Conservation (phyloP, 140 eudicot species). For the Erigeron philadelphicus region DNA sequence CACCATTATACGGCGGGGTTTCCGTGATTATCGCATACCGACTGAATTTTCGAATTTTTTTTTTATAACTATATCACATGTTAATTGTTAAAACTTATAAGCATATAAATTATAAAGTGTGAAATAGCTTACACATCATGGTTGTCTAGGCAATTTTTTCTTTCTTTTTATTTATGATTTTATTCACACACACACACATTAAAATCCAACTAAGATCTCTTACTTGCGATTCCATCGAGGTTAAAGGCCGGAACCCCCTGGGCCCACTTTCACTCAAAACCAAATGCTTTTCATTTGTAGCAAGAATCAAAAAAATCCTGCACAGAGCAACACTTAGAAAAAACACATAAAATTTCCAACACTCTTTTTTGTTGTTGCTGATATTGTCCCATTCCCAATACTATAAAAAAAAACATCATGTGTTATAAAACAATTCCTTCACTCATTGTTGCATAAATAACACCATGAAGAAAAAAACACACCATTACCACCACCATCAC, state of each 20-base stretch:
- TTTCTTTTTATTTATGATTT: no score
- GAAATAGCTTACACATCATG: neutral
- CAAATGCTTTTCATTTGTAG: no score
- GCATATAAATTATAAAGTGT: no score
- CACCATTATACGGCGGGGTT: no score
- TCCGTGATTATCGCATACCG: no score
- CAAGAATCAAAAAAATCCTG: conserved; percentile 13
- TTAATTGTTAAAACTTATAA: no score
- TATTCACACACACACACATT: neutral
- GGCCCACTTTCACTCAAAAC: conserved; percentile 22
- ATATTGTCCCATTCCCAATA: conserved; percentile 7
- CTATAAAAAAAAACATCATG: neutral
- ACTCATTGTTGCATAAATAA: neutral
- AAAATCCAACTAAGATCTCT: conserved; percentile 30
- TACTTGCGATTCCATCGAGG: conserved; percentile 35
- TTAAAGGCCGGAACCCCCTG: conserved; percentile 20
- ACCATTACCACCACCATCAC: neutral
- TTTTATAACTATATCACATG: no score
- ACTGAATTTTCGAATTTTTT: no score
- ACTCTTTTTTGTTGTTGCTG: no score
- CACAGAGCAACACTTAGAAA: no score
- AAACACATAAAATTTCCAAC: neutral
- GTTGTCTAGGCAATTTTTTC: neutral
- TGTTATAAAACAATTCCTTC: conserved; percentile 1
- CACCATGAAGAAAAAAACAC: conserved; percentile 38